A percentile compares a stretch with the other conserved stretches of the same genome.
These are phyloP conservation scores for Citrus cavaleriei DNA, from an alignment of 345 rosid species.

Conservation along the genomic window DNA sequence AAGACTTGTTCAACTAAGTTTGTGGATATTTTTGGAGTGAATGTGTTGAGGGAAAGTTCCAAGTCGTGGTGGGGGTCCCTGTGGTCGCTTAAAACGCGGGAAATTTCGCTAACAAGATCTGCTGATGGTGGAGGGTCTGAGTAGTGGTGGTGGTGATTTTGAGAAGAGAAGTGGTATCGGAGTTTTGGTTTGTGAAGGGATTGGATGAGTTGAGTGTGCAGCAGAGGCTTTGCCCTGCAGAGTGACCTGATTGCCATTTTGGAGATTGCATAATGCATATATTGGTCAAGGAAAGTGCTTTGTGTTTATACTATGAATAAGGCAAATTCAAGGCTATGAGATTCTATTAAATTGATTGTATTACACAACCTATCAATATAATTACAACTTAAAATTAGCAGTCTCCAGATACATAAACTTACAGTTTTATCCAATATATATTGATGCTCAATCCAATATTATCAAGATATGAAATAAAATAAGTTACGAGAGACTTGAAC, in stretches of 20 bases:
- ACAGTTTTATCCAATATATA: background rate
- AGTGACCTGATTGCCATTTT: conserved; percentile 36
- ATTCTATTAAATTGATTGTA: too few relatives aligned
- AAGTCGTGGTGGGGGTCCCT: conserved; percentile 73
- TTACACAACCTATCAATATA: too few relatives aligned
- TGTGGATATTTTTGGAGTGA: conserved; percentile 49
- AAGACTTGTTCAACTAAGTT: conserved; percentile 70
- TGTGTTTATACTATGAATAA: too few relatives aligned
- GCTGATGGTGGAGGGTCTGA: conserved; percentile 17
- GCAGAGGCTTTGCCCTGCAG: background rate
- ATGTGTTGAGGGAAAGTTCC: conserved; percentile 43
- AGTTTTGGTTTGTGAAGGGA: conserved; percentile 20
- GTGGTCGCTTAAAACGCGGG: conserved; percentile 75
- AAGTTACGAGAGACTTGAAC: too few relatives aligned
- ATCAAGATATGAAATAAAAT: too few relatives aligned
- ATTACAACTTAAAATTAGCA: too few relatives aligned
- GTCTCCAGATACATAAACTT: background rate
- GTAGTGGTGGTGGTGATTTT: background rate
- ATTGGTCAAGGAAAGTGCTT: too few relatives aligned
- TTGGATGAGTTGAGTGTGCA: conserved; percentile 12
- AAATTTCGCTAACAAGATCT: conserved; percentile 61
- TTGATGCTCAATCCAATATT: too few relatives aligned
- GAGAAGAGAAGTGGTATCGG: conserved; percentile 18
- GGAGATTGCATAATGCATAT: background rate
- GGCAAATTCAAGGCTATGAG: too few relatives aligned